Conservation (phyloP, 2,329 filamentous ascomycete species). For the Sporothrix pallida region DNA sequence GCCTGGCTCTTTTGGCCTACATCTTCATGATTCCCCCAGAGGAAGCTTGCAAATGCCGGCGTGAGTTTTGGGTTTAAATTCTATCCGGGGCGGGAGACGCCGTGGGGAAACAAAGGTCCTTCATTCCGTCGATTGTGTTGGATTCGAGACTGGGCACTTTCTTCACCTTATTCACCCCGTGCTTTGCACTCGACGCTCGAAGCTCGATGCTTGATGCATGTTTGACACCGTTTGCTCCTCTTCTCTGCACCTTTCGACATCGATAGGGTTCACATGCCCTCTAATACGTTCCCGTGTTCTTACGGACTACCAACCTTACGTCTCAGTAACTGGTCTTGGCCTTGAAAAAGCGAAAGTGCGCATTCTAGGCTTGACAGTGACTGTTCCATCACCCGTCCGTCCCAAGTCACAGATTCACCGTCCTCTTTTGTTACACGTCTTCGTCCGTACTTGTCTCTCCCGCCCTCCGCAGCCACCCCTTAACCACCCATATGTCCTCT, state of each 20-base stretch:
- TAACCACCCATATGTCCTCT: background rate
- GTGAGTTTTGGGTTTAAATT: constrained; percentile 24
- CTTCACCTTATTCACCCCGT: constrained; percentile 6
- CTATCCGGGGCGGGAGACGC: constrained; percentile 33
- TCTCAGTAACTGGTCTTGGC: no score
- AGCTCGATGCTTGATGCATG: background rate
- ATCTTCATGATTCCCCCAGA: constrained; percentile 10
- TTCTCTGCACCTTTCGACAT: background rate
- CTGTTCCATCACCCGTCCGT: background rate
- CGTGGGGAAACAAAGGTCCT: constrained; percentile 34
- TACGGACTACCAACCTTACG: background rate
- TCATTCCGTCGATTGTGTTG: constrained; percentile 29
- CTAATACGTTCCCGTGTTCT: background rate
- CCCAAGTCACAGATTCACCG: background rate
- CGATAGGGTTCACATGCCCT: background rate
- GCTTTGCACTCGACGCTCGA: background rate
- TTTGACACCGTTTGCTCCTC: no score
- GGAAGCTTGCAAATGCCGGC: constrained; percentile 32
- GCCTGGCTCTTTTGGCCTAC: background rate
- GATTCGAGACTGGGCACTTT: constrained; percentile 4
- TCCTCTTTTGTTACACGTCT: background rate
- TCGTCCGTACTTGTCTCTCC: background rate
- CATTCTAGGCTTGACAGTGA: background rate
- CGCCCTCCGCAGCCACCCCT: background rate
- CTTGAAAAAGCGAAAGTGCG: background rate